Conservation (phyloP, 208 protist species). For the Kentomonas sorsogonicus region DNA sequence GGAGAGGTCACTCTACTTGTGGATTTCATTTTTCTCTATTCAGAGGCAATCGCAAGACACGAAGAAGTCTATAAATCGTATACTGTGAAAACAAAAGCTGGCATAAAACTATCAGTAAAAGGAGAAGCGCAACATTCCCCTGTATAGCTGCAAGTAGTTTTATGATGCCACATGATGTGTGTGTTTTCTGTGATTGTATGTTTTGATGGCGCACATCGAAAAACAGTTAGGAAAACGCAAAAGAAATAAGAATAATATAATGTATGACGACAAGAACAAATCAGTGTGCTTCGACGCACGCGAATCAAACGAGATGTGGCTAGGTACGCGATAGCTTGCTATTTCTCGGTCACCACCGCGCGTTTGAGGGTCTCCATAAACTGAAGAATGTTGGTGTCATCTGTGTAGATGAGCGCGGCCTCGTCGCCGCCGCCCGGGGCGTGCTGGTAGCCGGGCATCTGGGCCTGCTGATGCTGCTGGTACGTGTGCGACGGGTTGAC, state of each 20-base stretch:
- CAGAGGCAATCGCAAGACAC: no score
- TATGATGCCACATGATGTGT: no score
- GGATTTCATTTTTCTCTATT: no score
- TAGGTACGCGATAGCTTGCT: constrained; percentile 3
- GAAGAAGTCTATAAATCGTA: no score
- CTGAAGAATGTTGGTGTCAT: constrained; percentile 65
- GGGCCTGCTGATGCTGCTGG: constrained; percentile 12
- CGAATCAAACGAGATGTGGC: no score
- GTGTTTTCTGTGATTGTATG: background rate
- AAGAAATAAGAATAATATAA: constrained; percentile 12
- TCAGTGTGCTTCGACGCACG: constrained; percentile 6
- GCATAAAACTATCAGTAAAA: background rate
- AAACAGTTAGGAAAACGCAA: background rate
- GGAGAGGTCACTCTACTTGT: no score
- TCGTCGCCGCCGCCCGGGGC: background rate
- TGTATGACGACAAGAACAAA: constrained; percentile 6
- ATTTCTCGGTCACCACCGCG: constrained; percentile 36
- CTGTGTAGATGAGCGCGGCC: constrained; percentile 78
- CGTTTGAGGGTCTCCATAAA: constrained; percentile 81
- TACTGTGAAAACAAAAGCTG: background rate
- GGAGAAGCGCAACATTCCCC: background rate
- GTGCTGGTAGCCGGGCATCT: background rate
- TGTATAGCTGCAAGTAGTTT: background rate
- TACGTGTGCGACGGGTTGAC: constrained; percentile 80
- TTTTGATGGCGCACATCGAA: background rate